Base-by-base conservation (phyloP, 257 asterid genomes). In the Solanum sejunctum region DNA sequence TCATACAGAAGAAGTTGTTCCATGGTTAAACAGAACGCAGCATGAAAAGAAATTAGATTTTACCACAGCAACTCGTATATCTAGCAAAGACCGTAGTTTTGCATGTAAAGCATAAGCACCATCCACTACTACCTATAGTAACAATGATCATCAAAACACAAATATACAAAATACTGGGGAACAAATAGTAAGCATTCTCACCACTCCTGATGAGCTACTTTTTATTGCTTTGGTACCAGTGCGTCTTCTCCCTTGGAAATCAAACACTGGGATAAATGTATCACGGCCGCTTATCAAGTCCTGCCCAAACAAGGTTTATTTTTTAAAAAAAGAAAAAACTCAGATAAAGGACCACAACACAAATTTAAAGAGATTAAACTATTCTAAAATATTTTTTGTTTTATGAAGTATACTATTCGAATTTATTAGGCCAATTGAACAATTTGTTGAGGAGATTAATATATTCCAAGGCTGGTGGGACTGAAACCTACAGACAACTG, bases 21-120 rank as follows among this genome's bases (percentile, higher is more conserved):
- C 78, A 83, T 87, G 80, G 84, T 47, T 70, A 79, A 61, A 20
- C 36, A 86, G 70, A 83, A 47, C 77, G 26, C 83, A 80, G 49
- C 21, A 45, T 75, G 78, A 83, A 72, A 28, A 85, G 79, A 49
- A 66, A 58, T n/a, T 66, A 20, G 49, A 11, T 54, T 45, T 90
- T 95, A 97, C 99, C 98, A 97, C 99, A 83, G 99, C 99, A 88
- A 97, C 99, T 85, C 98, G 93, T 88, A 94, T 97, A 90, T 97
- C 99, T 72, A 97, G 94, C 92, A 97, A 93, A 84, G 98, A 97
- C 82, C 99, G 97, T 82, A 97, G 91, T 87, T 93, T 93, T 39
- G 98, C 92, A 85, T 95, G 97, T 85, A 97, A 89, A 54, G 98
- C 99, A 92, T 92, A 95, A 83, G 97, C 93, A 86, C 99, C 99